phyloP scores from a whole-genome alignment of 257 asterid genomes.

The Nicotiana tomentosiformis region DNA sequence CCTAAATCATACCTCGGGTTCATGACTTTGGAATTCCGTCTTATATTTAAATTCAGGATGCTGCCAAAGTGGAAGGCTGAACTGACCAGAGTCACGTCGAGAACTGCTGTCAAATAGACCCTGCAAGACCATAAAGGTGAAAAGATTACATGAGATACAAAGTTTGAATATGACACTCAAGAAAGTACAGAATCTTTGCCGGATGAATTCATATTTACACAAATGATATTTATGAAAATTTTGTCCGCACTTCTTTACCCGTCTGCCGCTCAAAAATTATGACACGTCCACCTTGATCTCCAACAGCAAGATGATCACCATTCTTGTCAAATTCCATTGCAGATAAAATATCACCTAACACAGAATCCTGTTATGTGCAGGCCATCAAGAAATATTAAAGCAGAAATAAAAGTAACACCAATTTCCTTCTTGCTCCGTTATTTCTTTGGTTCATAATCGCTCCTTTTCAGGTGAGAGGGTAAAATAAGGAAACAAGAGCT shows the following conservation, averaged over 20 bases:
- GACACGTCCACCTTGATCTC: slow-evolving; percentile 88
- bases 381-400: background rate
- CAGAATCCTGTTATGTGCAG: background rate
- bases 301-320: slow-evolving; percentile 70
- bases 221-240: background rate
- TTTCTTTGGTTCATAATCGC: background rate
- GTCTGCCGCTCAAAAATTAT: slow-evolving; percentile 49
- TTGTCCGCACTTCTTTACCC: slow-evolving; percentile 51
- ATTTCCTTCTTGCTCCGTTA: background rate
- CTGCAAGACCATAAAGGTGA: slow-evolving; percentile 30
- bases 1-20: slow-evolving; percentile 56
- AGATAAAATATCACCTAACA: slow-evolving; percentile 61
- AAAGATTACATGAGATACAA: background rate
- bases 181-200: background rate
- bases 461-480: background rate
- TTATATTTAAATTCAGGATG: slow-evolving; percentile 60
- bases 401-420: background rate
- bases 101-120: slow-evolving; percentile 33
- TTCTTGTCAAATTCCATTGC: slow-evolving; percentile 61
- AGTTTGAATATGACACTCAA: background rate
- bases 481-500: background rate
- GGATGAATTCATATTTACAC: background rate
- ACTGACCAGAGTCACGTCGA: slow-evolving; percentile 49
- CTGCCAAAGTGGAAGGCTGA: slow-evolving; percentile 33
- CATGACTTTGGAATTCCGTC: slow-evolving; percentile 93